Evolutionary conservation across 805 yeast genomes (phyloP).

Genomic region (Hanseniaspora thailandica): DNA sequence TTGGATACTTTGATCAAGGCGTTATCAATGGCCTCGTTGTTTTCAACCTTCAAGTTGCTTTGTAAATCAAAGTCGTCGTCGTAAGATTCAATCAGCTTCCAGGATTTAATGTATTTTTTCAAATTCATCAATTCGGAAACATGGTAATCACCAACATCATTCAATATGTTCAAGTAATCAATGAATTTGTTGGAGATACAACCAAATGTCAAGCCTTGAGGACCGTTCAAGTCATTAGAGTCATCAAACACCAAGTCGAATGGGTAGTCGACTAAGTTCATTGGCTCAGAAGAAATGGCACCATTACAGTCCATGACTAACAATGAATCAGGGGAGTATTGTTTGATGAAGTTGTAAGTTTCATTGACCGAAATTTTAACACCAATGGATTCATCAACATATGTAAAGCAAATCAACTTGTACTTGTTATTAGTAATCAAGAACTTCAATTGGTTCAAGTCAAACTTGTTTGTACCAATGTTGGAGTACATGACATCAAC

Average conservation of each 20-base stretch:
- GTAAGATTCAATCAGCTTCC: conserved; percentile 7
- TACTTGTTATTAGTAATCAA: conserved; percentile 45
- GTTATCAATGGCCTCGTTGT: conserved; percentile 54
- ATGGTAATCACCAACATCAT: neutral
- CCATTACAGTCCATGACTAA: conserved; percentile 90
- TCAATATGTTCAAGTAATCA: conserved; percentile 33
- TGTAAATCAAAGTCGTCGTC: conserved; percentile 9
- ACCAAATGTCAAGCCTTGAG: conserved; percentile 78
- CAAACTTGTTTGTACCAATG: conserved; percentile 58
- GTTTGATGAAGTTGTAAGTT: conserved; percentile 49
- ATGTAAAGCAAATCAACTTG: conserved; percentile 71
- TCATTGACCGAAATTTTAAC: conserved; percentile 62
- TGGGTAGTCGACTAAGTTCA: conserved; percentile 80
- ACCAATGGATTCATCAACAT: conserved; percentile 95
- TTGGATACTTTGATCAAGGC: conserved; percentile 3
- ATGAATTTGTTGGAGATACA: conserved; percentile 68
- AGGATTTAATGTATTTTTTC: neutral
- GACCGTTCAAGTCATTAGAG: conserved; percentile 89
- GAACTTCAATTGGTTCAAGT: conserved; percentile 35
- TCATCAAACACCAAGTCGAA: conserved; percentile 82
- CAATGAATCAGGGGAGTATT: conserved; percentile 57
- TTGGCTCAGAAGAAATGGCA: conserved; percentile 78
- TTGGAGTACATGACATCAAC: conserved; percentile 64
- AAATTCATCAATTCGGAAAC: conserved; percentile 6
- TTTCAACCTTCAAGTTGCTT: conserved; percentile 31